phyloP scores from a whole-genome alignment of 768 basidiomycete genomes.

The Mycena capillaripes region DNA sequence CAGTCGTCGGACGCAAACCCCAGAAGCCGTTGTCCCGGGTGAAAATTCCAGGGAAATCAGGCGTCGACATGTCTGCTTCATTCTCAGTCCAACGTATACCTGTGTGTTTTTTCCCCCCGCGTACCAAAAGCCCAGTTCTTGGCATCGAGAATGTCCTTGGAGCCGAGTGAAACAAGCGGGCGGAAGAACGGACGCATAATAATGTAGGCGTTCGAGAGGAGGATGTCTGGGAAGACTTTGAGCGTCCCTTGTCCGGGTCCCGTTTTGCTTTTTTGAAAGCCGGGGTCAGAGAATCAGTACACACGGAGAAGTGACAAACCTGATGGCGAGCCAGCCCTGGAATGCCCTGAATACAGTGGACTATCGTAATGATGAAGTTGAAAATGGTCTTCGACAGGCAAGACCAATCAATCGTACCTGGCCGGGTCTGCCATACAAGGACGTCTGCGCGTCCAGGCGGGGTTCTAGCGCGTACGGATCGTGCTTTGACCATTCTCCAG shows the following conservation, averaged over 20 bases:
- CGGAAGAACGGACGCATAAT: constrained; percentile 78
- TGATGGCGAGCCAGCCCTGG: constrained; percentile 74
- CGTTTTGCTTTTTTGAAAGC: constrained; percentile 53
- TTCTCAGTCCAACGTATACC: too few species aligned
- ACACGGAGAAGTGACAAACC: constrained; percentile 51
- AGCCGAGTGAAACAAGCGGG: constrained; percentile 51
- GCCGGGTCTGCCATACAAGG: constrained; percentile 63
- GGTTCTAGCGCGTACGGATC: constrained; percentile 69
- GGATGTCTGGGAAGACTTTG: constrained; percentile 69
- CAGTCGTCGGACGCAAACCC: constrained; percentile 56
- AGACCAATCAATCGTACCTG: constrained; percentile 56
- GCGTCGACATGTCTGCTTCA: constrained; percentile 51
- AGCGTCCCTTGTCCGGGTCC: constrained; percentile 70
- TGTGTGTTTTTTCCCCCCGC: background rate
- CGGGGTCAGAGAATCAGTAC: too few species aligned
- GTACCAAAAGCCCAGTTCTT: constrained; percentile 60
- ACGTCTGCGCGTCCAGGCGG: constrained; percentile 64
- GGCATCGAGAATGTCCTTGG: constrained; percentile 52
- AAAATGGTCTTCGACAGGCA: background rate
- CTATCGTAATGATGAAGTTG: constrained; percentile 21
- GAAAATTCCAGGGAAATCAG: constrained; percentile 60
- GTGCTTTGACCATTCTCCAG: constrained; percentile 64
- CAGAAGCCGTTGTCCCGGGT: constrained; percentile 38
- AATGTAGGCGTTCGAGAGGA: constrained; percentile 70
- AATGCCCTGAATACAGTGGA: constrained; percentile 62